These are phyloP conservation scores for Helianthus annuus DNA, from an alignment of 129 eudicot species.

Conservation along the genomic window HanXRQr2.0-SUNRISE NC_035448.2:158722721-158723220, in stretches of 20 bases:
- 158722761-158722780: neutral
- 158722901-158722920: conserved; percentile 55
- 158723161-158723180: conserved; percentile 79
- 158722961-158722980: conserved; percentile 75
- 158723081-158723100: conserved; percentile 66
- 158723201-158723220: conserved; percentile 80
- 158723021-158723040: conserved; percentile 86
- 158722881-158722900: conserved; percentile 62
- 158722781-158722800: conserved; percentile 41
- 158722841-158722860: conserved; percentile 81
- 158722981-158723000: conserved; percentile 71
- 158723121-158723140: conserved; percentile 97
- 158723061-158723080: conserved; percentile 97
- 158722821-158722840: conserved; percentile 89
- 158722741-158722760: conserved; percentile 15
- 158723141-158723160: conserved; percentile 66
- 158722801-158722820: conserved; percentile 71
- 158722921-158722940: conserved; percentile 84
- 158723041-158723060: conserved; percentile 82
- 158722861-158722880: conserved; percentile 96
- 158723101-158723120: conserved; percentile 91
- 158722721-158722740: conserved; percentile 20
- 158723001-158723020: conserved; percentile 73
- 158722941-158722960: conserved; percentile 82
- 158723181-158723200: conserved; percentile 81